phyloP scores from a whole-genome alignment of 148 eudicot species.

The Oxyria digyna region DNA sequence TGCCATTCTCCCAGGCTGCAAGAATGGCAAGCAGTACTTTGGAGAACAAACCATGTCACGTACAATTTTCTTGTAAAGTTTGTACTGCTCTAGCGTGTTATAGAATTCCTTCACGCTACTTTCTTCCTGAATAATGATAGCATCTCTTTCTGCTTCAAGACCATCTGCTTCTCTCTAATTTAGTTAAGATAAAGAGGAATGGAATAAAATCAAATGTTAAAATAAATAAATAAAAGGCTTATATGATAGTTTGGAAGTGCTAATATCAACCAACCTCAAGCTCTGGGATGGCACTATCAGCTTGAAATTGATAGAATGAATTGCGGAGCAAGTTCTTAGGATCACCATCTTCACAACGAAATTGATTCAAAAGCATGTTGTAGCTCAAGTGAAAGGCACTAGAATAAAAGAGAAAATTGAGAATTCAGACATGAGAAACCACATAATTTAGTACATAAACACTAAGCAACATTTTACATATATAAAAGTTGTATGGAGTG shows the following conservation, averaged over 20 bases:
- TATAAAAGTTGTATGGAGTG: too few species aligned
- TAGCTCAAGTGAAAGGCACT: conserved; percentile 98
- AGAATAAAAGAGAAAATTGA: conserved; percentile 14
- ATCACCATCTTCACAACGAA: conserved; percentile 90
- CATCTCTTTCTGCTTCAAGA: conserved; percentile 70
- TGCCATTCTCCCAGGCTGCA: conserved; percentile 95
- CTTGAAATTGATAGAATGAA: conserved; percentile 91
- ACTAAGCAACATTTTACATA: background rate
- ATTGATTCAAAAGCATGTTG: conserved; percentile 95
- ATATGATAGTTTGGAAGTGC: background rate
- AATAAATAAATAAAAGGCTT: background rate
- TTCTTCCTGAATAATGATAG: conserved; percentile 84
- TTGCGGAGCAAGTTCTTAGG: conserved; percentile 96
- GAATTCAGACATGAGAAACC: background rate
- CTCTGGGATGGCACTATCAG: conserved; percentile 84
- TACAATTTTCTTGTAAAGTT: conserved; percentile 59
- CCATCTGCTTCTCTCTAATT: conserved; percentile 64
- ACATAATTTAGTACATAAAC: background rate
- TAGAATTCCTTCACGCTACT: conserved; percentile 73
- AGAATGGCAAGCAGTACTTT: conserved; percentile 78
- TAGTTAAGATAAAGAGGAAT: conserved; percentile 9
- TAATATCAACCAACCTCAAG: conserved; percentile 62
- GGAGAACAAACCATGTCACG: conserved; percentile 61
- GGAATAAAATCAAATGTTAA: conserved; percentile 9
- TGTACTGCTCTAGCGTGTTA: conserved; percentile 70